These are phyloP conservation scores for Cytospora chrysosperma DNA, from an alignment of 2,329 filamentous ascomycete species.

Conservation along the genomic window DNA sequence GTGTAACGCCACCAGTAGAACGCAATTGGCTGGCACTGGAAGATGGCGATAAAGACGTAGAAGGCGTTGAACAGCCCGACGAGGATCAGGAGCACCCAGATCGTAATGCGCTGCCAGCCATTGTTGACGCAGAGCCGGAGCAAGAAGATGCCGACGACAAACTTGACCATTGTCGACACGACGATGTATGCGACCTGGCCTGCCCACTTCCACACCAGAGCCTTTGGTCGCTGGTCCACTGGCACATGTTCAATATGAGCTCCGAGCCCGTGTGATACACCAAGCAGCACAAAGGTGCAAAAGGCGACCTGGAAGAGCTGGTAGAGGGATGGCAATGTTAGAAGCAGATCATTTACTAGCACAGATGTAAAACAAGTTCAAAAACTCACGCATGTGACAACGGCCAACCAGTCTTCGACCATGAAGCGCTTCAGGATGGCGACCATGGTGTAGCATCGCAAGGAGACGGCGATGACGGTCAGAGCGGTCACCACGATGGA, in stretches of 20 bases:
- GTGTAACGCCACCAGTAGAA: constrained; percentile 41
- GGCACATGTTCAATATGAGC: constrained; percentile 20
- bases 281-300: constrained; percentile 17
- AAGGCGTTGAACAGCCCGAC: constrained; percentile 36
- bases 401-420: constrained; percentile 23
- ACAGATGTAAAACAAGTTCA: too few relatives aligned
- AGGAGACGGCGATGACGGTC: constrained; percentile 17
- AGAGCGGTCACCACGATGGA: constrained; percentile 19
- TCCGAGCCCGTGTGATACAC: constrained; percentile 20
- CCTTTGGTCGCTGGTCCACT: constrained; percentile 15
- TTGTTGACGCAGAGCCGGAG: constrained; percentile 37
- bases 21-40: constrained; percentile 39
- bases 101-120: constrained; percentile 35
- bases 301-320: constrained; percentile 20
- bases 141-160: constrained; percentile 40
- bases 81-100: constrained; percentile 34
- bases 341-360: neutral
- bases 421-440: constrained; percentile 23
- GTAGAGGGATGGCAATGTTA: neutral
- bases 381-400: constrained; percentile 20
- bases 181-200: constrained; percentile 40
- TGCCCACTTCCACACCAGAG: constrained; percentile 33
- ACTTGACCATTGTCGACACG: constrained; percentile 39
- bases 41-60: constrained; percentile 38
- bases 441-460: constrained; percentile 23